phyloP scores from a whole-genome alignment of 208 protist genomes.

The Trypanosoma caninum region DNA sequence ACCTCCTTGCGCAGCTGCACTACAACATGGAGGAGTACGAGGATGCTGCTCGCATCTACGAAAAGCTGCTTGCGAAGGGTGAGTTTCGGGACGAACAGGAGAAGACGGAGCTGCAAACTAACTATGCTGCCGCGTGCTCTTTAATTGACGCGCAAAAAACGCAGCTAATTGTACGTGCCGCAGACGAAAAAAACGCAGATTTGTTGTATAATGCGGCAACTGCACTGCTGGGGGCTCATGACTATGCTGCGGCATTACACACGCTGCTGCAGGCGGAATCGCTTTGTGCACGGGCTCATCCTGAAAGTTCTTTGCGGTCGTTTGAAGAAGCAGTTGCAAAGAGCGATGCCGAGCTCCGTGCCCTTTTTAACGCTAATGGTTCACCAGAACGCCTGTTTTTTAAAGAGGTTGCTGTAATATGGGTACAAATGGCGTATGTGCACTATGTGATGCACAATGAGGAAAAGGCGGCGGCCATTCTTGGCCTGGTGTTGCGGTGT shows the following conservation, averaged over 20 bases:
- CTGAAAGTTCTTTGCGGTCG: constrained; percentile 38
- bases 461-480: constrained; percentile 37
- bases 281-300: constrained; percentile 43
- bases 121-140: constrained; percentile 67
- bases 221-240: constrained; percentile 56
- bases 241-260: constrained; percentile 45
- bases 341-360: constrained; percentile 22
- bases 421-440: constrained; percentile 82
- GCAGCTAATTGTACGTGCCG: constrained; percentile 40
- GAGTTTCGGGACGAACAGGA: constrained; percentile 71
- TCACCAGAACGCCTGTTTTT: constrained; percentile 70
- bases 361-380: constrained; percentile 23
- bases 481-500: constrained; percentile 47
- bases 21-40: constrained; percentile 82
- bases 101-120: constrained; percentile 64
- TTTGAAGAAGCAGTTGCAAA: constrained; percentile 51
- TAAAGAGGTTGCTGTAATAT: constrained; percentile 70
- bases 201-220: constrained; percentile 78
- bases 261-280: constrained; percentile 66
- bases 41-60: constrained; percentile 62
- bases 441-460: constrained; percentile 42
- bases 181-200: constrained; percentile 65
- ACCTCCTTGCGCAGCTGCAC: constrained; percentile 78
- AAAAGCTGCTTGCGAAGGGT: constrained; percentile 35
- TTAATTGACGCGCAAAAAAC: constrained; percentile 32